Percentiles rank a stretch among this genome's conserved stretches.
These are phyloP conservation scores for Parasarocladium wereldwijsianum DNA, from an alignment of 2,329 filamentous ascomycete species.

Conservation along the genomic window DNA sequence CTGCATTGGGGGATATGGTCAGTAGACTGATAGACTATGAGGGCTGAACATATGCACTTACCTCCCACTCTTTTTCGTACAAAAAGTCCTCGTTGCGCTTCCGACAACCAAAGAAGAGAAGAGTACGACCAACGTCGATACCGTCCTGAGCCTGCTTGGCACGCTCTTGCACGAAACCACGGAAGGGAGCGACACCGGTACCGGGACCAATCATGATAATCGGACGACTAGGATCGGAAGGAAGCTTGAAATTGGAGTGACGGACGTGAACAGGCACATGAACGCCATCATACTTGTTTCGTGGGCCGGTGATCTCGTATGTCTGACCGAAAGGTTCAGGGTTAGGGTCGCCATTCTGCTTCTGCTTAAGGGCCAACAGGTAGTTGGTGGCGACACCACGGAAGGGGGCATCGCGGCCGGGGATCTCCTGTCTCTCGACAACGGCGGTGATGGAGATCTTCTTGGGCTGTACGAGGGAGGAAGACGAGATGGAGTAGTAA, in stretches of 20 bases:
- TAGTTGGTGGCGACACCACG: slow-evolving; percentile 97
- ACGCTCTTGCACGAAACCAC: slow-evolving; percentile 87
- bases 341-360: slow-evolving; percentile 77
- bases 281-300: slow-evolving; percentile 94
- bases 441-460: slow-evolving; percentile 92
- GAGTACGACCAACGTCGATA: slow-evolving; percentile 67
- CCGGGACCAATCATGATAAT: slow-evolving; percentile 94
- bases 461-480: slow-evolving; percentile 82
- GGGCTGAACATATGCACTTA: slow-evolving; percentile 32
- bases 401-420: slow-evolving; percentile 65
- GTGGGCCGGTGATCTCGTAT: slow-evolving; percentile 75
- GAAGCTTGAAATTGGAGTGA: slow-evolving; percentile 98
- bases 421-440: slow-evolving; percentile 69
- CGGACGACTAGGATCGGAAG: slow-evolving; percentile 85
- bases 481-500: slow-evolving; percentile 99
- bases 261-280: slow-evolving; percentile 91
- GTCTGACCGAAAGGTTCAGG: slow-evolving; percentile 73
- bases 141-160: slow-evolving; percentile 70
- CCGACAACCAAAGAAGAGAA: slow-evolving; percentile 93
- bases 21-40: neutral
- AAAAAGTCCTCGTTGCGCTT: slow-evolving; percentile 81
- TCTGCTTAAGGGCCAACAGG: slow-evolving; percentile 84
- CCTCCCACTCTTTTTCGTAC: slow-evolving; percentile 84
- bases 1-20: slow-evolving; percentile 31
- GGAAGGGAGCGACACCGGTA: slow-evolving; percentile 92